Evolutionary conservation across 352 stramenopile species (phyloP), one percentile per base, ranked within the genome.

Genomic region (Phytophthora sansomeana): DNA sequence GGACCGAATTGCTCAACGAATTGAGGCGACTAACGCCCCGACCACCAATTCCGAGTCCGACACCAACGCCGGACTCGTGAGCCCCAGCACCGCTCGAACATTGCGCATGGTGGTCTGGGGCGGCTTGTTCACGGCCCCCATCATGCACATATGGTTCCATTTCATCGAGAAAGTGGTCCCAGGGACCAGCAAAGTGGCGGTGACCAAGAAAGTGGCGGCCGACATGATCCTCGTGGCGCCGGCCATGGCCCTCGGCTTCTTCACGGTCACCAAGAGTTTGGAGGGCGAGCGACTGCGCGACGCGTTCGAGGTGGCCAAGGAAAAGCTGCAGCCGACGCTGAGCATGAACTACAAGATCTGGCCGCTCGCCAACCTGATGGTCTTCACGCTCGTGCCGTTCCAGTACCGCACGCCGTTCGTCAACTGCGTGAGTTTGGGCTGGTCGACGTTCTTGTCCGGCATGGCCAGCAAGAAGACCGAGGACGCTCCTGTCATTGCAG

Each of bases 61-160:
- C 42, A 11, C 48, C 14, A 47, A 38, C 19, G 32, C 60, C 6
- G 42, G 17, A 16, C 19, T 72, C 16, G 41, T 76, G 24, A 70
- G 58, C n/a, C 28, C 63, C 14, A 76, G 71, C 26, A 67, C 62
- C 6, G 74, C 69, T 30, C 73, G 91, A 41, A 87, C 86, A 16
- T 58, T 82, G 16, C 78, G 91, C 13, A 96, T 95, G 80, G 85
- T 95, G 52, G 77, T 96, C 33, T 97, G 96, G 69, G 91, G 91
- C 28, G 84, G 94, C 10, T 55, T 95, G 14, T 76, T 97, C 36
- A 88, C 96, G 63, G 88, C 91, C 28, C 90, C 91, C 13, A 81
- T 80, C 64, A 95, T 94, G 77, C 90, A 98, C 72, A 95, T 85
- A 51, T 97, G 95, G 70, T 97, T 97, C 62, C 75, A 89, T 19